These are phyloP conservation scores for Fusarium sp. DNA, from an alignment of 2,329 filamentous ascomycete genomes.

Conservation along the genomic window DNA sequence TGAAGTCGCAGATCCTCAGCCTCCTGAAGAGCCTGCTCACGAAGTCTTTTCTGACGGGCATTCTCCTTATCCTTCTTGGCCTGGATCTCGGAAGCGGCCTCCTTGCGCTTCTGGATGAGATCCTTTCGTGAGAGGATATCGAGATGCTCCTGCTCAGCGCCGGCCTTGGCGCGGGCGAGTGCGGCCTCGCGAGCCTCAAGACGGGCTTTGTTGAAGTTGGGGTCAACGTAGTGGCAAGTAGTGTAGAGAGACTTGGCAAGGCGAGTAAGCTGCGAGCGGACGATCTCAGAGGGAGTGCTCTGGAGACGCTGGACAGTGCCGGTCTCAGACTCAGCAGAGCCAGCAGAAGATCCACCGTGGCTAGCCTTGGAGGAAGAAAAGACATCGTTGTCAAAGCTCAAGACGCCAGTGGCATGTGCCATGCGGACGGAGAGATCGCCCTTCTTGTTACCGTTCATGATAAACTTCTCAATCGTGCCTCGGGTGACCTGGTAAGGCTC, in stretches of 20 bases:
- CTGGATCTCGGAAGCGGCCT: slow-evolving; percentile 88
- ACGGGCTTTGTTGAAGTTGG: slow-evolving; percentile 84
- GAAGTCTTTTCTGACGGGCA: slow-evolving; percentile 85
- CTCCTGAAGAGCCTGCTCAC: slow-evolving; percentile 88
- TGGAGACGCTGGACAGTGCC: slow-evolving; percentile 93
- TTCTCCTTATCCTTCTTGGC: slow-evolving; percentile 93
- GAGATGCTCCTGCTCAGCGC: slow-evolving; percentile 90
- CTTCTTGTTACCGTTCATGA: slow-evolving; percentile 99
- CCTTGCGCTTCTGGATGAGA: slow-evolving; percentile 96
- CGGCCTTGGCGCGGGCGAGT: slow-evolving; percentile 82
- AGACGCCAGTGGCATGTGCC: slow-evolving; percentile 92
- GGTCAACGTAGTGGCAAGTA: slow-evolving; percentile 95
- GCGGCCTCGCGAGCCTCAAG: slow-evolving; percentile 82
- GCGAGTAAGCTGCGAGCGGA: slow-evolving; percentile 91
- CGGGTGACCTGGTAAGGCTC: slow-evolving; percentile 94
- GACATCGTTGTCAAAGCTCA: slow-evolving; percentile 98
- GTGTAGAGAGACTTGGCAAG: slow-evolving; percentile 91
- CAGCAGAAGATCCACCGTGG: slow-evolving; percentile 83
- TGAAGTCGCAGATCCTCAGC: slow-evolving; percentile 88
- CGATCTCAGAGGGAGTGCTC: slow-evolving; percentile 97
- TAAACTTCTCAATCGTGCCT: slow-evolving; percentile 98
- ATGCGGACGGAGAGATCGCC: slow-evolving; percentile 96
- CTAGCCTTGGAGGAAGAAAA: slow-evolving; percentile 96
- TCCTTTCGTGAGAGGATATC: slow-evolving; percentile 88
- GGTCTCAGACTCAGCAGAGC: slow-evolving; percentile 86